Base-by-base conservation (phyloP, 306 rosid species). In the Cucurbita ficifolia region DNA sequence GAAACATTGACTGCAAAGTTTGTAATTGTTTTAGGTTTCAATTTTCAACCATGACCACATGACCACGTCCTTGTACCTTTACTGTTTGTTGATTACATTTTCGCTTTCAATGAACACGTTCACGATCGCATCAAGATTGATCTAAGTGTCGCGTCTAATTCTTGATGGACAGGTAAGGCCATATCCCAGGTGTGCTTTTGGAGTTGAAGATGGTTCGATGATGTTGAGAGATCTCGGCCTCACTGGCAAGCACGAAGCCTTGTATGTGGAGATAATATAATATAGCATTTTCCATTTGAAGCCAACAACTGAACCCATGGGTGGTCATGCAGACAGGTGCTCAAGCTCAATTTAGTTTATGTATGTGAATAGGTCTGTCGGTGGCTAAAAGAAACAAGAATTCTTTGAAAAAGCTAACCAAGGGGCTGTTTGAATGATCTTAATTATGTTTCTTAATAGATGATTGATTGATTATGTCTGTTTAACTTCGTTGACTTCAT, bases 251-350 rank as follows among this genome's bases (percentile, higher is more conserved):
- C 89, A 87, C 48, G 99, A 94, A 78, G 95, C 97, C 24, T 78
- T 94, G 73, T 88, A 90, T 81, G 84, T 94, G 76, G 98, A 94
- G 85, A 36, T 84, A 76, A 84, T 90, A 68, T 84, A 79, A 84
- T 86, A 62, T 82, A 86, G 82, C 62, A 53, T 40, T 35, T 67
- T 69, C 45, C 21, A 43, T 18, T 67, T 18, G 36, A 45, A 67
- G 8, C 69, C 48, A 61, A 60, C 12, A 11, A n/a, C 33, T 16
- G 13, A 36, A 36, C 3, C 6, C n/a, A 63, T 18, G 33, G 17
- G 71, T 64, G 52, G 46, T 35, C 29, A 64, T 62, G 70, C 69
- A 62, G 70, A 40, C 71, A 64, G 52, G 71, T 42, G 36, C 52
- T 19, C 71, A 40, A 40, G 51, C 51, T n/a, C 29, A 19, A 39